Percentiles rank a stretch among this genome's conserved stretches.
Evolutionary conservation across 1,284 basidiomycete species (phyloP).

Genomic region (Microstroma glucosiphilum): DNA sequence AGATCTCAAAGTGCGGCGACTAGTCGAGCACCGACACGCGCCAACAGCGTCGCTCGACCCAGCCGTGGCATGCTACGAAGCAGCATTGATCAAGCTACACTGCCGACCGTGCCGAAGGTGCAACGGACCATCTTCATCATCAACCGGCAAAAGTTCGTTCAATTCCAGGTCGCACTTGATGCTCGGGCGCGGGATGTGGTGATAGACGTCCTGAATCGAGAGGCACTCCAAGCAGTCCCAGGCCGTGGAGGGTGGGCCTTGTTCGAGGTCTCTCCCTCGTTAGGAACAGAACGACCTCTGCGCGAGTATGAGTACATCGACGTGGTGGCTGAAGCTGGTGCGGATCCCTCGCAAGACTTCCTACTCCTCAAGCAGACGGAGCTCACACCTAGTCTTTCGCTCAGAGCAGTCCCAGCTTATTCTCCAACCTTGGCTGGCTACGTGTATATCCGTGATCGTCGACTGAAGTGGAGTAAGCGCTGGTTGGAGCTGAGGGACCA

Average conservation of each 20-base stretch:
- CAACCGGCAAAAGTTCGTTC: slow-evolving; percentile 30
- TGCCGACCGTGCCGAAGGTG: no score
- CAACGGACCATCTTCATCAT: slow-evolving; percentile 31
- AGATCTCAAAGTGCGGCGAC: no score
- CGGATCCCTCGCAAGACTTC: slow-evolving; percentile 25
- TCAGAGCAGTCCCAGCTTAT: slow-evolving; percentile 30
- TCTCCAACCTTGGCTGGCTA: slow-evolving; percentile 42
- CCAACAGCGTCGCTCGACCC: no score
- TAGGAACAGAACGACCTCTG: slow-evolving; percentile 45
- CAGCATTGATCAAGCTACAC: no score
- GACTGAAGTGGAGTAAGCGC: slow-evolving; percentile 42
- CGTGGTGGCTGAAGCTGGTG: slow-evolving; percentile 31
- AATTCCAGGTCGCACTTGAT: slow-evolving; percentile 26
- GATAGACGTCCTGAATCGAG: slow-evolving; percentile 27
- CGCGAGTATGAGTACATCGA: slow-evolving; percentile 47
- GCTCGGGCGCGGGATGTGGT: slow-evolving; percentile 37
- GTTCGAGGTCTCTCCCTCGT: slow-evolving; percentile 35
- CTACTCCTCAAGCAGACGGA: slow-evolving; percentile 44
- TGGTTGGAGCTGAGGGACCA: slow-evolving; percentile 50
- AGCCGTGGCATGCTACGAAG: no score
- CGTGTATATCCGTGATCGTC: slow-evolving; percentile 40
- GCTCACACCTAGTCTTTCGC: slow-evolving; percentile 31
- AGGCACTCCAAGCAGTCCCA: slow-evolving; percentile 19
- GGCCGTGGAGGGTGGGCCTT: slow-evolving; percentile 40
- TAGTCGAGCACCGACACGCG: no score